These are phyloP conservation scores for Clonostachys solani DNA, from an alignment of 2,329 filamentous ascomycete genomes.

Conservation along the genomic window DNA sequence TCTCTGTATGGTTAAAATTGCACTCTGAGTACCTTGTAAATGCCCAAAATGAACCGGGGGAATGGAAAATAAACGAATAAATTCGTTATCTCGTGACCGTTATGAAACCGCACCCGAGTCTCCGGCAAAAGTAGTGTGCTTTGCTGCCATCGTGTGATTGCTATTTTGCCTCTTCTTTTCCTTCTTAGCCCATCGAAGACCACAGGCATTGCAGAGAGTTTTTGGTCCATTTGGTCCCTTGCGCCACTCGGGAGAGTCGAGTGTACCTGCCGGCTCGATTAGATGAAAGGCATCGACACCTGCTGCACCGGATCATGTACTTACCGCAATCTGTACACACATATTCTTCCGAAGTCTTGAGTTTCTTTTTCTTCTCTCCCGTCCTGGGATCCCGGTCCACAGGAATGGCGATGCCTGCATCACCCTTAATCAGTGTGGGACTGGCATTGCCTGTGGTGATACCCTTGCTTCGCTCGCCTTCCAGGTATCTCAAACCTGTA, in stretches of 20 bases:
- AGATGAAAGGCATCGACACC: neutral
- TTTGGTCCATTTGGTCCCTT: conserved; percentile 92
- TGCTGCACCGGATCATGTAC: conserved; percentile 15
- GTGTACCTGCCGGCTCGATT: conserved; percentile 51
- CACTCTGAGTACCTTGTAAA: too few relatives aligned
- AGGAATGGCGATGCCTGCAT: conserved; percentile 81
- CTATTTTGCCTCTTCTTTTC: conserved; percentile 61
- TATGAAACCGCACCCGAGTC: too few relatives aligned
- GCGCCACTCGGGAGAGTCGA: conserved; percentile 93
- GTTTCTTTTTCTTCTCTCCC: conserved; percentile 82
- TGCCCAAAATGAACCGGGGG: too few relatives aligned
- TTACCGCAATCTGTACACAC: conserved; percentile 89
- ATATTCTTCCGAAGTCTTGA: conserved; percentile 82
- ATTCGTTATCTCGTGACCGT: too few relatives aligned
- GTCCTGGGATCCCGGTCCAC: conserved; percentile 69
- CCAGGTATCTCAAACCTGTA: conserved; percentile 80
- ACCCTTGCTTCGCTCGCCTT: conserved; percentile 83
- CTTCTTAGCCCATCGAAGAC: conserved; percentile 71
- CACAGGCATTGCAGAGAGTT: conserved; percentile 93
- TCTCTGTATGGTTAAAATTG: too few relatives aligned
- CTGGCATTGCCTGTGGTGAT: conserved; percentile 84
- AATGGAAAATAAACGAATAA: too few relatives aligned
- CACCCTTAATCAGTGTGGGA: conserved; percentile 76
- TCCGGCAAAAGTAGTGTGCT: too few relatives aligned
- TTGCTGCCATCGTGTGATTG: conserved; percentile 10